These are phyloP conservation scores for Phytopythium sindhum DNA, from an alignment of 352 stramenopile genomes.

Conservation along the genomic window DNA sequence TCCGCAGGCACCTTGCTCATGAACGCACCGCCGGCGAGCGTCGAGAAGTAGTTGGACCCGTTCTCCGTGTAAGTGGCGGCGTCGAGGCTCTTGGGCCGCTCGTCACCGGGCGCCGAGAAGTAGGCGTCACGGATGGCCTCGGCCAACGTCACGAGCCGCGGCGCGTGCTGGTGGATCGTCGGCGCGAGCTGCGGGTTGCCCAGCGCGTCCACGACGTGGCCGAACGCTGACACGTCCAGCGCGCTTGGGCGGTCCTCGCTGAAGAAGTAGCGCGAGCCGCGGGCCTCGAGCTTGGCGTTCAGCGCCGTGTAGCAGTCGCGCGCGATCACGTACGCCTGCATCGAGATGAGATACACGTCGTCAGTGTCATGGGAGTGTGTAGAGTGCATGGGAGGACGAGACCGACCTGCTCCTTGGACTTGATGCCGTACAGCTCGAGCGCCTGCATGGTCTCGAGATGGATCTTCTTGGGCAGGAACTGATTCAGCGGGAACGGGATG, in stretches of 20 bases:
- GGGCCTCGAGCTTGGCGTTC: constrained; percentile 73
- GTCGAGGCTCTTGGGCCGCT: constrained; percentile 35
- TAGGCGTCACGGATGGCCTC: constrained; percentile 71
- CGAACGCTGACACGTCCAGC: constrained; percentile 79
- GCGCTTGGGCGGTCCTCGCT: constrained; percentile 54
- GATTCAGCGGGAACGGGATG: constrained; percentile 81
- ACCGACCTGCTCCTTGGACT: constrained; percentile 60
- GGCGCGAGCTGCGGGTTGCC: constrained; percentile 67
- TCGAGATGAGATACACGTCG: background rate
- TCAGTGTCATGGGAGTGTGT: background rate
- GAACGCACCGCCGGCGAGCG: constrained; percentile 39
- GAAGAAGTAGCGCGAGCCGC: constrained; percentile 63
- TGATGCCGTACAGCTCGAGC: constrained; percentile 51
- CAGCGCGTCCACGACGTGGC: constrained; percentile 77
- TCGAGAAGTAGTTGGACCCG: constrained; percentile 64
- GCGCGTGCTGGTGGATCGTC: constrained; percentile 71
- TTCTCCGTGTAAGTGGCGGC: constrained; percentile 66
- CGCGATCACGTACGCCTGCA: constrained; percentile 67
- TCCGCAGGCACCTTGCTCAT: constrained; percentile 65
- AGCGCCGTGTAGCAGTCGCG: constrained; percentile 84
- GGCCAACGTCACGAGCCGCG: constrained; percentile 66
- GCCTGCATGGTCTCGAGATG: constrained; percentile 64
- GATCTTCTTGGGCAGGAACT: constrained; percentile 84
- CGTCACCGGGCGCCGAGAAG: constrained; percentile 37
- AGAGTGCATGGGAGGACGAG: too few relatives aligned